phyloP scores from a whole-genome alignment of 306 rosid species.

The Hippophae tibetana region DNA sequence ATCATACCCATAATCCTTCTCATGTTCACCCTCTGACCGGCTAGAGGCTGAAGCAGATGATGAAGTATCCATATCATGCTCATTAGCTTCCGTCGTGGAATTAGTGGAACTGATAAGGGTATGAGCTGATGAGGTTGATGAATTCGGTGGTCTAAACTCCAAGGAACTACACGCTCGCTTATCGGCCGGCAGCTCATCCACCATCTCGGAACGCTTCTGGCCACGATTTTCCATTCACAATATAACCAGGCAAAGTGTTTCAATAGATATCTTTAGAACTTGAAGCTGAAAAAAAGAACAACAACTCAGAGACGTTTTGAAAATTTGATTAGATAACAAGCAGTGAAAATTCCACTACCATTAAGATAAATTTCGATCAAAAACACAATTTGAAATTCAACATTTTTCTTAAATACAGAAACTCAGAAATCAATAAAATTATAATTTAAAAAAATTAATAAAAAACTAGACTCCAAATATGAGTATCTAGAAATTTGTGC shows the following conservation, averaged over 20 bases:
- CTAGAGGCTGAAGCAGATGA: conserved; percentile 82
- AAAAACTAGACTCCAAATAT: conserved; percentile 7
- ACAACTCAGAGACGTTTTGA: background rate
- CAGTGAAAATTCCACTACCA: background rate
- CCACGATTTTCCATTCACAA: conserved; percentile 80
- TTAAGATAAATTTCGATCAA: background rate
- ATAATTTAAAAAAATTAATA: background rate
- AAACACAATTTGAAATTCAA: no score
- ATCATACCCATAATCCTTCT: conserved; percentile 80
- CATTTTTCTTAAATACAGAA: background rate
- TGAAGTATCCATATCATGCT: conserved; percentile 86
- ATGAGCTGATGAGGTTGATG: conserved; percentile 66
- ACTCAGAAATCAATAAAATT: background rate
- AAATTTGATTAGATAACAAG: background rate
- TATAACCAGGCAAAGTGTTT: conserved; percentile 18
- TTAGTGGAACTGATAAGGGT: conserved; percentile 35
- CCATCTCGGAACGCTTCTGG: conserved; percentile 75
- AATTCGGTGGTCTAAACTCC: conserved; percentile 79
- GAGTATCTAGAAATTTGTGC: background rate
- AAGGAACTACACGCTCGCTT: conserved; percentile 79
- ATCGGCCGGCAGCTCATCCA: conserved; percentile 82
- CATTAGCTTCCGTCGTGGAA: conserved; percentile 45
- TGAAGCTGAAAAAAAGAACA: conserved; percentile 10
- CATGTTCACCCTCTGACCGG: conserved; percentile 74
- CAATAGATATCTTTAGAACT: conserved; percentile 21